phyloP scores from a whole-genome alignment of 352 stramenopile species.

The Pythium apleroticum region DNA sequence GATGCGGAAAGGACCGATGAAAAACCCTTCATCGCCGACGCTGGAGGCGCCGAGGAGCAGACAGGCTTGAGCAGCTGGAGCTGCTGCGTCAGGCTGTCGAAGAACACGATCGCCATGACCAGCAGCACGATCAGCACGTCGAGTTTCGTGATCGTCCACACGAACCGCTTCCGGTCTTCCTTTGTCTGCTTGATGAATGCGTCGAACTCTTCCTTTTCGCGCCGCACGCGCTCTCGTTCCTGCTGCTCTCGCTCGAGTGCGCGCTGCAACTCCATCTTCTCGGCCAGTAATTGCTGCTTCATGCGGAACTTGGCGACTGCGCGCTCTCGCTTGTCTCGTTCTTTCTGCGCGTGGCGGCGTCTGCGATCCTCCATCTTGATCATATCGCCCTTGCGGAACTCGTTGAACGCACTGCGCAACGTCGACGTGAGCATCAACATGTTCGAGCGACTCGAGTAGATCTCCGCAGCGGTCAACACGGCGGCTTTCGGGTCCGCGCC shows the following conservation, averaged over 20 bases:
- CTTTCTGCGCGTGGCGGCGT: slow-evolving; percentile 54
- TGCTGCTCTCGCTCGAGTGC: slow-evolving; percentile 50
- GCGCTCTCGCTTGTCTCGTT: slow-evolving; percentile 57
- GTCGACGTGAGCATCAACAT: slow-evolving; percentile 72
- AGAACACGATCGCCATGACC: slow-evolving; percentile 77
- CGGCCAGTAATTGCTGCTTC: slow-evolving; percentile 60
- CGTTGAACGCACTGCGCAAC: slow-evolving; percentile 67
- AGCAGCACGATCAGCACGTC: slow-evolving; percentile 73
- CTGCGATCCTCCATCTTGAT: slow-evolving; percentile 78
- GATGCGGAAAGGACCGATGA: slow-evolving; percentile 27
- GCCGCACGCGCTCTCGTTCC: slow-evolving; percentile 39
- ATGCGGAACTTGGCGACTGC: slow-evolving; percentile 64
- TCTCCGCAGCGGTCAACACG: slow-evolving; percentile 76
- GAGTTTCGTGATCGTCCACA: slow-evolving; percentile 66
- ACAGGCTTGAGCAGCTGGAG: slow-evolving; percentile 60
- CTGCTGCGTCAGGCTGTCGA: slow-evolving; percentile 57
- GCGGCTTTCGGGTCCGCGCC: slow-evolving; percentile 61
- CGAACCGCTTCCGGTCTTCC: slow-evolving; percentile 41
- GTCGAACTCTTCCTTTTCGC: slow-evolving; percentile 32
- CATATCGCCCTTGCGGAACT: slow-evolving; percentile 68
- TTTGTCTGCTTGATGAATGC: slow-evolving; percentile 38
- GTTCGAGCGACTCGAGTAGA: slow-evolving; percentile 78
- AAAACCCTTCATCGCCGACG: slow-evolving; percentile 27
- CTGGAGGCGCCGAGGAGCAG: slow-evolving; percentile 19
- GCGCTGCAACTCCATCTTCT: slow-evolving; percentile 63